Conservation (phyloP, 495 filamentous ascomycete species). For the Bryoglossum gracile region DNA sequence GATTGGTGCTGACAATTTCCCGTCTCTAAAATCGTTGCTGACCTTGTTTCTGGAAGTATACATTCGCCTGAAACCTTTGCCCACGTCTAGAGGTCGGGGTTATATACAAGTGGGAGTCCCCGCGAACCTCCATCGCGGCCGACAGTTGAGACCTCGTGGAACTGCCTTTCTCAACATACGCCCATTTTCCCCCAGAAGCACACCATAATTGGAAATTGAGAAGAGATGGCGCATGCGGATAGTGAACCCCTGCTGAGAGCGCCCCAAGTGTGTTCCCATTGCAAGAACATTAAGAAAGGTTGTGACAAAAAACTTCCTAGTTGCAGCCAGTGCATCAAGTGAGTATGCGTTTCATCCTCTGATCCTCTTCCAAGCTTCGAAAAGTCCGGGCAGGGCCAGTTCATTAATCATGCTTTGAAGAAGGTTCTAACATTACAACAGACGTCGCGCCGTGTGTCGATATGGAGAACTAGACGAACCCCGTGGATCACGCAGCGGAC, state of each 20-base stretch:
- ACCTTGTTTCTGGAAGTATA: too few species aligned
- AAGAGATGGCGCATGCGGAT: constrained; percentile 1
- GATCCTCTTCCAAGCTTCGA: neutral
- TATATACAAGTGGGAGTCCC: constrained; percentile 1
- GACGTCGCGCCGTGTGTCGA: constrained; percentile 13
- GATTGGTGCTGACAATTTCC: neutral
- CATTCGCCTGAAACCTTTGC: too few species aligned
- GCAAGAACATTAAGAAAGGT: constrained; percentile 22
- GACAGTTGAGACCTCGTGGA: neutral
- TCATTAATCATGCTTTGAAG: neutral
- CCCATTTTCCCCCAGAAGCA: neutral
- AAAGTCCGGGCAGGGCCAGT: neutral
- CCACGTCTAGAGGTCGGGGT: neutral
- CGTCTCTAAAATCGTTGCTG: neutral
- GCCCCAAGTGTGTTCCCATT: constrained; percentile 20
- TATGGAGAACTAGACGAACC: constrained; percentile 11
- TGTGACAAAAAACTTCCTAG: constrained; percentile 22
- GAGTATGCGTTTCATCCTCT: constrained; percentile 1
- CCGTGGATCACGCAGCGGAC: neutral
- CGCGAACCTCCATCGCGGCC: constrained; percentile 2
- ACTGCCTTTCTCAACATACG: neutral
- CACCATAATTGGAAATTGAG: neutral
- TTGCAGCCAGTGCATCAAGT: constrained; percentile 21
- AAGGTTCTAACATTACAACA: neutral
- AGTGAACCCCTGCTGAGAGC: constrained; percentile 2